Conservation (phyloP, 495 filamentous ascomycete species). For the Penicillium psychrofluorescens region DNA sequence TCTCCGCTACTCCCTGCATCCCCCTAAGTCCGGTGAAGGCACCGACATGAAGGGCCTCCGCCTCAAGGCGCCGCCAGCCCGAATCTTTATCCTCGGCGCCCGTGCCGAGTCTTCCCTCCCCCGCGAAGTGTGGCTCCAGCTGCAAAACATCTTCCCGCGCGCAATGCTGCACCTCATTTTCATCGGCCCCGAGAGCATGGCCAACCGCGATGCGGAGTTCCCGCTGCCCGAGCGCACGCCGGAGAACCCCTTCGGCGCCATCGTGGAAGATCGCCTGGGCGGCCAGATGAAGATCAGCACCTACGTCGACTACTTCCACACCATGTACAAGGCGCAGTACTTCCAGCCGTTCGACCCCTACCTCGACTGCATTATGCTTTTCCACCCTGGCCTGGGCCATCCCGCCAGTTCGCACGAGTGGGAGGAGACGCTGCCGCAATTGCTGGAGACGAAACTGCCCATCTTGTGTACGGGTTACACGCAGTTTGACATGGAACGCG, state of each 20-base stretch:
- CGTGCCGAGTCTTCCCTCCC: slow-evolving; percentile 94
- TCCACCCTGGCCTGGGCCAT: slow-evolving; percentile 93
- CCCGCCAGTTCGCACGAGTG: slow-evolving; percentile 89
- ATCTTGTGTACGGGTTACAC: slow-evolving; percentile 94
- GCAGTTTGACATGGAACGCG: slow-evolving; percentile 85
- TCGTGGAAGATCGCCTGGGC: slow-evolving; percentile 82
- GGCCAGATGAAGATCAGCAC: slow-evolving; percentile 90
- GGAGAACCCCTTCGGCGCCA: slow-evolving; percentile 81
- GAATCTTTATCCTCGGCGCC: slow-evolving; percentile 90
- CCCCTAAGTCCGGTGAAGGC: slow-evolving; percentile 69
- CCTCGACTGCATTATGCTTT: slow-evolving; percentile 91
- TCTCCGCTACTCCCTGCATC: slow-evolving; percentile 88
- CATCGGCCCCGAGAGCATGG: slow-evolving; percentile 93
- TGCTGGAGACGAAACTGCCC: slow-evolving; percentile 91
- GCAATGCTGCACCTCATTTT: slow-evolving; percentile 72
- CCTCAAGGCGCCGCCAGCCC: slow-evolving; percentile 74
- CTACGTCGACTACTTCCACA: slow-evolving; percentile 97
- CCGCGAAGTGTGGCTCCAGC: slow-evolving; percentile 87
- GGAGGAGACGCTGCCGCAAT: slow-evolving; percentile 77
- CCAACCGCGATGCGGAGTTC: slow-evolving; percentile 81
- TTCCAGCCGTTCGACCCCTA: slow-evolving; percentile 97
- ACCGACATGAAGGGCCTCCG: slow-evolving; percentile 70
- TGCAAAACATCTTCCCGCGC: slow-evolving; percentile 82
- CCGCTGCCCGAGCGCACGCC: slow-evolving; percentile 79
- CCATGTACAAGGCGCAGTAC: slow-evolving; percentile 76